phyloP scores from a whole-genome alignment of 108 stramenopile genomes.

The Stephanodiscus triporus region DNA sequence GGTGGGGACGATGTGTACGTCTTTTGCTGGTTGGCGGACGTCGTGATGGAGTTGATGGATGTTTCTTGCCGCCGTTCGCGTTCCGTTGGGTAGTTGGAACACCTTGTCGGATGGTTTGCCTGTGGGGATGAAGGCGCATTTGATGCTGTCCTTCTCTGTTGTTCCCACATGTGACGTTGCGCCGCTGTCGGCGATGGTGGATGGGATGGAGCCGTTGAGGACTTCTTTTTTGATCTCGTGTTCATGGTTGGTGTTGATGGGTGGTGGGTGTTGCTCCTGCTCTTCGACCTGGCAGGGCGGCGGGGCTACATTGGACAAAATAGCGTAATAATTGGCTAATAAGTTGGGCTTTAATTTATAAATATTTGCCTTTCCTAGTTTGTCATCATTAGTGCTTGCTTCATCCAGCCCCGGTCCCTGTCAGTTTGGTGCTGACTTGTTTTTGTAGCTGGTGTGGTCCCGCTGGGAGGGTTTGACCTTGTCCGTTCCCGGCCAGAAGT shows the following conservation, averaged over 20 bases:
- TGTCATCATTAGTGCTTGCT: background rate
- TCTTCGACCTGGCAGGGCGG: slow-evolving; percentile 1
- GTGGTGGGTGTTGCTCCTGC: background rate
- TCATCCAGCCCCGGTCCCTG: background rate
- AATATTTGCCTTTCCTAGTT: background rate
- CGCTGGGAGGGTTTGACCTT: background rate
- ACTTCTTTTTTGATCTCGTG: background rate
- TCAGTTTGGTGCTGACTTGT: background rate
- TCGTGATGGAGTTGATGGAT: background rate
- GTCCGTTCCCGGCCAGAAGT: background rate
- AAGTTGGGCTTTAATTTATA: background rate
- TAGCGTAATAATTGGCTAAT: background rate
- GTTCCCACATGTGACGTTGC: background rate
- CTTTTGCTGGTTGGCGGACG: background rate
- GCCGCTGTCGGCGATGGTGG: background rate
- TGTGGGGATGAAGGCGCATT: background rate
- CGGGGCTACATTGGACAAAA: background rate
- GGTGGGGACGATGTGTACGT: background rate
- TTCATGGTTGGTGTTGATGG: background rate
- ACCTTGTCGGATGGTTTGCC: background rate
- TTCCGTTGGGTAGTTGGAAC: background rate
- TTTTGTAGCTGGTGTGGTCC: background rate
- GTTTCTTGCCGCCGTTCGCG: background rate
- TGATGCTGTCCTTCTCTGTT: too few species aligned
- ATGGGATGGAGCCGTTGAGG: background rate